Conservation (phyloP, 306 rosid genomes). For the Gastrolobium bilobum region DNA sequence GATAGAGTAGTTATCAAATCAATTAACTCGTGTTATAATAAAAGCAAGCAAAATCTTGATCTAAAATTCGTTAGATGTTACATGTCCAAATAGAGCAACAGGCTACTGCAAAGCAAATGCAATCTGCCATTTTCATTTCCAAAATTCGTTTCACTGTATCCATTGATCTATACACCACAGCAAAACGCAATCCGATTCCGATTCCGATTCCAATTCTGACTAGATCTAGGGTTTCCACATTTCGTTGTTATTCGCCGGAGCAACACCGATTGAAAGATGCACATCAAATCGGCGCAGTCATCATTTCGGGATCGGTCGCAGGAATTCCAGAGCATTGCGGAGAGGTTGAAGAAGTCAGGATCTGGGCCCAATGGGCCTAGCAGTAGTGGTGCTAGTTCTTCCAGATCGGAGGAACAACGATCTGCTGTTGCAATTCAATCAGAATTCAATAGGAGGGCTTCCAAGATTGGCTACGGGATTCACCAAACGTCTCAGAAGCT, state of each 20-base stretch:
- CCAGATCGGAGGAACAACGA: conserved; percentile 80
- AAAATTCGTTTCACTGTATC: background rate
- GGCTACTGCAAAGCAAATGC: no score
- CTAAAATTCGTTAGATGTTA: background rate
- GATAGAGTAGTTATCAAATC: no score
- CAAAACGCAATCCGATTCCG: background rate
- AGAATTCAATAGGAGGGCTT: conserved; percentile 86
- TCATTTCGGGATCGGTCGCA: conserved; percentile 86
- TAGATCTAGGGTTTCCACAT: conserved; percentile 42
- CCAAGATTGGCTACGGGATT: conserved; percentile 89
- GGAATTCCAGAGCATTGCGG: conserved; percentile 79
- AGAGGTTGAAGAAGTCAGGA: conserved; percentile 78
- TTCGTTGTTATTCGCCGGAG: background rate
- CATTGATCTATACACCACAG: background rate
- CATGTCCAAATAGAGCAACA: background rate
- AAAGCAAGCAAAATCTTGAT: background rate
- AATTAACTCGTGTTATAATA: no score
- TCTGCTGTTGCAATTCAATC: conserved; percentile 77
- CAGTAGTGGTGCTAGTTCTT: conserved; percentile 28
- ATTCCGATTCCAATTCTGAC: conserved; percentile 7
- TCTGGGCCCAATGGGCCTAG: conserved; percentile 64
- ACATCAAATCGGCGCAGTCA: conserved; percentile 73
- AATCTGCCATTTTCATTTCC: background rate
- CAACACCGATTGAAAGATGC: conserved; percentile 43
- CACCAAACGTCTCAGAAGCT: conserved; percentile 97